Conservation (phyloP, 2,329 filamentous ascomycete genomes). For the Malbranchea zuffiana region DNA sequence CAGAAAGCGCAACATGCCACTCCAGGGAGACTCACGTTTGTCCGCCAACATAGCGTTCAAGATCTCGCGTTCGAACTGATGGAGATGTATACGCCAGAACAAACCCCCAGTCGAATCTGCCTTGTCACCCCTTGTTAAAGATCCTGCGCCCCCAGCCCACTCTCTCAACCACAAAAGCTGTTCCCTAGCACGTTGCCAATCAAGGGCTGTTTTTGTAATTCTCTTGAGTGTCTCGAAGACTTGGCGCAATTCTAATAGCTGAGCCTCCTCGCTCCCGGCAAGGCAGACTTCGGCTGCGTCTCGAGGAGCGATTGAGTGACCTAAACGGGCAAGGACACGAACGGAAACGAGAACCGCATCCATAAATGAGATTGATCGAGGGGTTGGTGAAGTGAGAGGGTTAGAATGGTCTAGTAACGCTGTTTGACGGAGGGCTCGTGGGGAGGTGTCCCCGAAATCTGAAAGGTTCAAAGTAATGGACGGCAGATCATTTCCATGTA, state of each 20-base stretch:
- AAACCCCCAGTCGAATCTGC: slow-evolving; percentile 32
- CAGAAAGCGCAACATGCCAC: slow-evolving; percentile 13
- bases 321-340: slow-evolving; percentile 30
- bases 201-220: slow-evolving; percentile 35
- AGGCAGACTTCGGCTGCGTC: slow-evolving; percentile 41
- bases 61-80: slow-evolving; percentile 46
- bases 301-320: slow-evolving; percentile 28
- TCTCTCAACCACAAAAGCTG: slow-evolving; percentile 51
- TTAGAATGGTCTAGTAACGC: slow-evolving; percentile 31
- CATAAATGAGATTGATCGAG: slow-evolving; percentile 31
- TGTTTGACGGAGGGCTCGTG: slow-evolving; percentile 33
- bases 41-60: slow-evolving; percentile 44
- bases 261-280: slow-evolving; percentile 42
- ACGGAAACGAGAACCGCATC: slow-evolving; percentile 33
- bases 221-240: slow-evolving; percentile 40
- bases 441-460: slow-evolving; percentile 27
- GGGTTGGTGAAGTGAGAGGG: slow-evolving; percentile 31
- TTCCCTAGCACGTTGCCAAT: slow-evolving; percentile 40
- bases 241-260: slow-evolving; percentile 42
- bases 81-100: slow-evolving; percentile 40
- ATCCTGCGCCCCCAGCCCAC: slow-evolving; percentile 39
- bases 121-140: slow-evolving; percentile 16
- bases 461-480: slow-evolving; percentile 23
- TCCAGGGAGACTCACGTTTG: slow-evolving; percentile 25
- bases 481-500: slow-evolving; percentile 19